Conservation (phyloP, 2,329 filamentous ascomycete genomes). For the Chaetothyriales sp. region DNA sequence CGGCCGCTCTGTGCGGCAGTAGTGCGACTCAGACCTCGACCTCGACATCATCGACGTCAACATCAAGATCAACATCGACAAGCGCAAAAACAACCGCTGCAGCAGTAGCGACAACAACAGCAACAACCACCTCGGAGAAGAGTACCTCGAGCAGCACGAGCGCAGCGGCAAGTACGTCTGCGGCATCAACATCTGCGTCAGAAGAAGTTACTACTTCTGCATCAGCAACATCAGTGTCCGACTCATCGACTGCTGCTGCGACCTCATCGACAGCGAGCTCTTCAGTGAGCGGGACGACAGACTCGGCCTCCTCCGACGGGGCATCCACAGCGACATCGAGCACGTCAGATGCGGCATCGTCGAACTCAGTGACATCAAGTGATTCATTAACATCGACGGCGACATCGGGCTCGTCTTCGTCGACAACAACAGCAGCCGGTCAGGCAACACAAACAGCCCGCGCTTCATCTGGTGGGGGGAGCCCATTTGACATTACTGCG, state of each 20-base stretch:
- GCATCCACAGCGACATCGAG: conserved; percentile 19
- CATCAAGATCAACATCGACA: conserved; percentile 14
- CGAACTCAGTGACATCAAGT: conserved; percentile 23
- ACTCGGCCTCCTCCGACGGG: conserved; percentile 26
- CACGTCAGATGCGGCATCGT: conserved; percentile 2
- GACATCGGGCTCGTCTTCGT: conserved; percentile 11
- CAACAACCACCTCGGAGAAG: conserved; percentile 25
- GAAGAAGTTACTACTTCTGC: conserved; percentile 13
- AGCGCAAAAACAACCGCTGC: conserved; percentile 22
- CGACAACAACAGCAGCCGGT: conserved; percentile 59
- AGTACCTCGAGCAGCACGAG: not conserved
- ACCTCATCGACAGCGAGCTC: not conserved
- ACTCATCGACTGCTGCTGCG: not conserved
- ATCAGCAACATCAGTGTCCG: conserved; percentile 25
- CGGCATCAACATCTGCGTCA: conserved; percentile 28
- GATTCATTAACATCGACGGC: conserved; percentile 29
- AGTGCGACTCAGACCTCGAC: not conserved
- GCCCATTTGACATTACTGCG: conserved; percentile 30
- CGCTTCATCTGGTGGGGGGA: conserved; percentile 56
- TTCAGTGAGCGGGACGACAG: not conserved
- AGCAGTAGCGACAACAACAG: conserved; percentile 28
- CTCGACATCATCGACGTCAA: not conserved
- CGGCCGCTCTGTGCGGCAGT: not conserved
- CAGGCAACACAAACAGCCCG: conserved; percentile 61
- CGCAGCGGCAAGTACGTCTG: conserved; percentile 24